Base-by-base conservation (phyloP, 257 asterid species). In the Sherardia arvensis region DNA sequence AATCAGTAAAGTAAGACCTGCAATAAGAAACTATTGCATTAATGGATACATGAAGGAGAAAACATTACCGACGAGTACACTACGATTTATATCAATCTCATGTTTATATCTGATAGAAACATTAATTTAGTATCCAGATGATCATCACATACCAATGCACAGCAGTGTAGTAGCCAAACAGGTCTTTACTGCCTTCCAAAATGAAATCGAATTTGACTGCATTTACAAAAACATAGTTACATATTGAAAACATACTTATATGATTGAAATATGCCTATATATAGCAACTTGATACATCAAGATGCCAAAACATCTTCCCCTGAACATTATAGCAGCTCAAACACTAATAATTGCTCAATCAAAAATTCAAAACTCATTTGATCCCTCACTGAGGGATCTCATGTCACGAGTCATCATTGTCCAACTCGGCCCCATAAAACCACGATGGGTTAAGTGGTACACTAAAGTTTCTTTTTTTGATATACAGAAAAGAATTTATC, bases 161-260 rank as follows among this genome's bases (percentile, higher is more conserved):
- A 78, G 53, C 62, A 83, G 34, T 65, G 90, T 72, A 75, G 95
- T 73, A 53, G 60, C 66, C 63, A 69, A 29, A 80, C 96, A 85
- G 58, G 85, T 82, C 57, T 76, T 65, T 70, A 85, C 47, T 71
- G 96, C 91, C 78, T 82, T 87, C 81, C 81, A 80, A 33, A 90
- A 81, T 67, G 95, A 82, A 83, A 93, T 83, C 53, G 96, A 93
- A 68, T 85, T 83, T 10, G 85, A 67, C 97, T 93, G 95, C 80
- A 79, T 61, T 77, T 61, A 54, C 53, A 64, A 40, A 20, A 26
- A 59, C 29, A 65, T 34, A 18, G n/a, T 25, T 48, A 54, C 59
- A 45, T 49, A 28, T 3, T 8, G 8, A 58, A 43, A 64, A 45
- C 47, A 43, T 32, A 15, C 18, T 47, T 29, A 66, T 11, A 27